These are phyloP conservation scores for Metschnikowia colocasiae DNA, from an alignment of 805 yeast species.

Conservation along the genomic window DNA sequence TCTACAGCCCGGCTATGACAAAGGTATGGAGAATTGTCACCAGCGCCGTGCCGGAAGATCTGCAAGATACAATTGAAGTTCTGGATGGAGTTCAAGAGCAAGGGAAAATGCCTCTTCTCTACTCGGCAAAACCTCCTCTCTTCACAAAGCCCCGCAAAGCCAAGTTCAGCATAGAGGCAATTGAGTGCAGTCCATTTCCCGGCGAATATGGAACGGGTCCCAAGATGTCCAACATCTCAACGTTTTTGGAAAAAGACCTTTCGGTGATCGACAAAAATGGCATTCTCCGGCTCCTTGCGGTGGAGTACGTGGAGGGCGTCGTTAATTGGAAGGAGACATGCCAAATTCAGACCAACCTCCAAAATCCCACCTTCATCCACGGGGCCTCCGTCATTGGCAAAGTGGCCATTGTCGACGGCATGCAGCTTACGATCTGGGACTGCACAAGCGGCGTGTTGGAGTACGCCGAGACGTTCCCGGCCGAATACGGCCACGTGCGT, in stretches of 20 bases:
- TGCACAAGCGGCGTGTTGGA: conserved; percentile 63
- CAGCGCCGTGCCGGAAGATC: conserved; percentile 5
- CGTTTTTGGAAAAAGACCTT: conserved; percentile 38
- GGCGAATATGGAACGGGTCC: conserved; percentile 36
- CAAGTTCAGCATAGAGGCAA: conserved; percentile 2
- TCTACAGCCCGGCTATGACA: conserved; percentile 38
- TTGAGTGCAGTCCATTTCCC: conserved; percentile 24
- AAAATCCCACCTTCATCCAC: conserved; percentile 50
- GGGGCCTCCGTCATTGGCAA: conserved; percentile 71
- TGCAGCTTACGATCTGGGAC: conserved; percentile 74
- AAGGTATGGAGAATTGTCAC: conserved; percentile 41
- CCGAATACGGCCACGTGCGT: conserved; percentile 37
- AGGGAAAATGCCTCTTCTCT: neutral
- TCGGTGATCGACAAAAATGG: conserved; percentile 52
- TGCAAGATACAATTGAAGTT: neutral
- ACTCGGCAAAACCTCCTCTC: conserved; percentile 6
- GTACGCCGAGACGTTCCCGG: conserved; percentile 44
- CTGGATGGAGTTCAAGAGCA: neutral
- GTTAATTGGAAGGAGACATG: conserved; percentile 54
- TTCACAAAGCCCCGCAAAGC: neutral
- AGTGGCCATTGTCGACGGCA: conserved; percentile 67
- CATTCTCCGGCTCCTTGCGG: conserved; percentile 20
- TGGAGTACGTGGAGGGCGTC: conserved; percentile 17
- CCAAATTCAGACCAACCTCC: conserved; percentile 53
- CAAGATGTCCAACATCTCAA: conserved; percentile 59